A percentile compares a stretch with the other conserved stretches of the same genome.
Evolutionary conservation across 1,284 basidiomycete species (phyloP).

Genomic region (Fomitopsis palustris): DNA sequence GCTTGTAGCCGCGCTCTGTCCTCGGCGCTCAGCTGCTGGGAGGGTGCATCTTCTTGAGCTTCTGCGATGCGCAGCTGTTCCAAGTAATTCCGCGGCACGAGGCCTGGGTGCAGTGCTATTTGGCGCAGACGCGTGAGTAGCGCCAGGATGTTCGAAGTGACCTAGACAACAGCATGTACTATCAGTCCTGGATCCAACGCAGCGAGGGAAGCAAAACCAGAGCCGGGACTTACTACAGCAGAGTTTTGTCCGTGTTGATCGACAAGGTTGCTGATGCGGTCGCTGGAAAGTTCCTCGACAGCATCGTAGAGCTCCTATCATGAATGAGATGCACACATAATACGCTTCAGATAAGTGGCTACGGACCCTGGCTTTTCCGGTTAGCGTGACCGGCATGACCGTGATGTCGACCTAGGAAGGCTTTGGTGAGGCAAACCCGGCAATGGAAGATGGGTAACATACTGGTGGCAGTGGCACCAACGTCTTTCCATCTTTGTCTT

Average conservation of each 20-base stretch:
- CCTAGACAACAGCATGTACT: slow-evolving; percentile 32
- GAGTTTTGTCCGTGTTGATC: slow-evolving; percentile 34
- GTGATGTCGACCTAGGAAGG: slow-evolving; percentile 63
- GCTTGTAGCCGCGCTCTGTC: slow-evolving; percentile 57
- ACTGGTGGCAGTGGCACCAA: slow-evolving; percentile 78
- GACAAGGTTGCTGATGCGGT: slow-evolving; percentile 60
- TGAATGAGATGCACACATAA: neutral
- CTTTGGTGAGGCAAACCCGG: neutral
- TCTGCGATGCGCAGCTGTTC: slow-evolving; percentile 53
- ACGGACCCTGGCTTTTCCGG: slow-evolving; percentile 62
- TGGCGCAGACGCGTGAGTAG: slow-evolving; percentile 88
- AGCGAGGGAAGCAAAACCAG: neutral
- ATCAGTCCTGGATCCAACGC: no score
- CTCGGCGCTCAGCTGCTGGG: slow-evolving; percentile 42
- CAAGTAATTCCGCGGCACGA: slow-evolving; percentile 75
- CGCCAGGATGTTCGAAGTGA: slow-evolving; percentile 70
- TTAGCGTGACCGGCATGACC: slow-evolving; percentile 66
- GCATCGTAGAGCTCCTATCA: slow-evolving; percentile 70
- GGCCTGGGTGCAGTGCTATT: slow-evolving; percentile 75
- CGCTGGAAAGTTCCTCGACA: slow-evolving; percentile 60
- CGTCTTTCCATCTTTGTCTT: slow-evolving; percentile 69
- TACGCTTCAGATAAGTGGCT: neutral
- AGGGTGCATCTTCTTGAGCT: slow-evolving; percentile 27
- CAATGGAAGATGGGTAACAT: slow-evolving; percentile 14
- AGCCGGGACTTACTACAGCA: slow-evolving; percentile 26